Percentiles rank a stretch among this genome's conserved stretches.
phyloP scores from a whole-genome alignment of 163 green algal species.

The Dunaliella salina region DNA sequence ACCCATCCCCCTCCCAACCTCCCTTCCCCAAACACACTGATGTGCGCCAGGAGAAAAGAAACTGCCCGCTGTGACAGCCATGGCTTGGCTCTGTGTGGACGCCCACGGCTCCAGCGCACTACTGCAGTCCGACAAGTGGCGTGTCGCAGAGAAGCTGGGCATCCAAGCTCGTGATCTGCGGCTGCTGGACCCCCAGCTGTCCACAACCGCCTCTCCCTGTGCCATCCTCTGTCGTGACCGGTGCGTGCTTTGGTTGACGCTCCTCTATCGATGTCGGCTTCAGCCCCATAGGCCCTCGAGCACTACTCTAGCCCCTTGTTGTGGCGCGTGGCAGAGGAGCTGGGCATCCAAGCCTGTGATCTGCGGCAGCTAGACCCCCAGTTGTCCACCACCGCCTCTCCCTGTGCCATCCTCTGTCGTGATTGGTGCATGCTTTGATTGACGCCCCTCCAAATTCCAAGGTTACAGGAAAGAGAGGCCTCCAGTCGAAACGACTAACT shows the following conservation, averaged over 20 bases:
- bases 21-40: too few species aligned
- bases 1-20: too few species aligned
- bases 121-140: constrained; percentile 1
- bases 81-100: too few species aligned
- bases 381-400: constrained; percentile 66
- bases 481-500: too few species aligned
- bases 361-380: constrained; percentile 77
- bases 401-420: constrained; percentile 79
- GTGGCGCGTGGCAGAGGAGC: constrained; percentile 47
- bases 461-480: too few species aligned
- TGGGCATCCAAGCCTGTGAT: constrained; percentile 72
- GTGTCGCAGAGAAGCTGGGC: constrained; percentile 61
- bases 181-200: constrained; percentile 76
- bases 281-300: too few species aligned
- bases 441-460: too few species aligned
- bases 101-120: too few species aligned
- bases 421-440: constrained; percentile 34
- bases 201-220: constrained; percentile 67
- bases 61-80: too few species aligned
- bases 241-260: too few species aligned
- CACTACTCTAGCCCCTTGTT: neutral
- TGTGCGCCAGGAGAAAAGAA: too few species aligned
- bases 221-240: constrained; percentile 80
- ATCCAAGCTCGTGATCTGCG: constrained; percentile 71
- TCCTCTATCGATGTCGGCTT: too few species aligned